Evolutionary conservation across 176 grass and related monocot genomes (phyloP), one percentile per base, ranked within the genome.

Genomic region (Oryza rufipogon): DNA sequence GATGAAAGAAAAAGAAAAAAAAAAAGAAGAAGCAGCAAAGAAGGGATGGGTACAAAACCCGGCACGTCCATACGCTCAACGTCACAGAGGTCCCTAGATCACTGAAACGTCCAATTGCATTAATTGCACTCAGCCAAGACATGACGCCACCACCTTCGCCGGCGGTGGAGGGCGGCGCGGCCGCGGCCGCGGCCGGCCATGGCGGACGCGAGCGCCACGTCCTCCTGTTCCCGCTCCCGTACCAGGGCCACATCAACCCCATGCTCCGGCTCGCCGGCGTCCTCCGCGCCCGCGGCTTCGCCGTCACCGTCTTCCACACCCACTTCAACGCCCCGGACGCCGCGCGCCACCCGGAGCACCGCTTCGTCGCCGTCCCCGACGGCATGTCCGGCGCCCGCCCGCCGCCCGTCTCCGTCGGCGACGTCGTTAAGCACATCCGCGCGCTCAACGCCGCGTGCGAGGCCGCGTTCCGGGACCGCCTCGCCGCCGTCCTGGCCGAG

Each of bases 241-340:
- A 82, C 75, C 90, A 92, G 49, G 87, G 90, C 19, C 90, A 92
- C 68, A 83, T 92, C 74, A 92, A 70, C 47, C 90, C 90, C 4
- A 89, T 89, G 87, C 78, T 92, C 74, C 83, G 75, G 34, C 90
- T 92, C 13, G 87, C 86, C 22, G 79, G 78, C 83, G 10, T 86
- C 69, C 90, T 92, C 64, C 85, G 73, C 81, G 32, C 11, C 3
- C 68, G 71, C 9, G 89, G 81, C 49, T 91, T 88, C 75, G 49
- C 76, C 30, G 6, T 91, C 80, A 91, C 86, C 60, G 16, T 91
- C 64, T 84, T 91, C 75, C 85, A 88, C 81, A 77, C 81, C 72
- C 60, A 72, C 51, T 85, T 77, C 80, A 85, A 91, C 51, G 75
- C 80, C 5, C 79, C 81, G 14, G 64, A 91, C 36, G 75, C 89